A percentile compares a stretch with the other conserved stretches of the same genome.
Evolutionary conservation across 805 yeast genomes (phyloP).

Genomic region (Lipomyces mesembrius): DNA sequence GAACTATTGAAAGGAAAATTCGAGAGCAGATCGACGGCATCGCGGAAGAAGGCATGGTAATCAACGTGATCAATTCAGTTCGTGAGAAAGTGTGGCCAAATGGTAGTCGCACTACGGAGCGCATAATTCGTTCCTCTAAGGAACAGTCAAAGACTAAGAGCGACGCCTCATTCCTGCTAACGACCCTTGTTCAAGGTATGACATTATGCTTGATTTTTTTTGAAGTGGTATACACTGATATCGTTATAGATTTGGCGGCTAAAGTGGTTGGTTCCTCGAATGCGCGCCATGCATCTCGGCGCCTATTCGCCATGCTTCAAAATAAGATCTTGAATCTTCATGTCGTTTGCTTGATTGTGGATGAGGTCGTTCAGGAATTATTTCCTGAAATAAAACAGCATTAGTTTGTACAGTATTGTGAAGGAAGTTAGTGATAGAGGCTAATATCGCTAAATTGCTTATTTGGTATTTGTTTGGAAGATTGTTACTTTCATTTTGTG

Average conservation of each 20-base stretch:
- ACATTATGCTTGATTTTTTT: not conserved
- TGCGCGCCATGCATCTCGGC: constrained; percentile 64
- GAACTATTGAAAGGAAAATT: constrained; percentile 69
- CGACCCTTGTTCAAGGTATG: constrained; percentile 53
- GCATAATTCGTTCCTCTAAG: constrained; percentile 44
- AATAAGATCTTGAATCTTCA: constrained; percentile 72
- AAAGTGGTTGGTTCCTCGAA: constrained; percentile 73
- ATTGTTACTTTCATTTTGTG: not conserved
- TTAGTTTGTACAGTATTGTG: not conserved
- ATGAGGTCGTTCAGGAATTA: constrained; percentile 31
- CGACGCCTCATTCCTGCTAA: constrained; percentile 64
- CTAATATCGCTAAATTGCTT: not conserved
- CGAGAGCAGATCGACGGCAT: constrained; percentile 52
- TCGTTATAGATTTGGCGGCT: constrained; percentile 59
- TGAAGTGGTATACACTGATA: not conserved
- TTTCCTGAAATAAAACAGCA: constrained; percentile 29
- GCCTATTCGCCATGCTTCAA: constrained; percentile 70
- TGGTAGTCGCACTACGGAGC: constrained; percentile 24
- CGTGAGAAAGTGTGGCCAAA: constrained; percentile 46
- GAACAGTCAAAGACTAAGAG: constrained; percentile 60
- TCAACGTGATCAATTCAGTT: constrained; percentile 47
- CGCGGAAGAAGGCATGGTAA: constrained; percentile 53
- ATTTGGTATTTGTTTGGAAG: not conserved
- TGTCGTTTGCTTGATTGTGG: constrained; percentile 48
- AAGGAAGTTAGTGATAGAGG: not conserved